These are phyloP conservation scores for Osmanthus fragrans DNA, from an alignment of 257 asterid species.

Conservation along the genomic window DNA sequence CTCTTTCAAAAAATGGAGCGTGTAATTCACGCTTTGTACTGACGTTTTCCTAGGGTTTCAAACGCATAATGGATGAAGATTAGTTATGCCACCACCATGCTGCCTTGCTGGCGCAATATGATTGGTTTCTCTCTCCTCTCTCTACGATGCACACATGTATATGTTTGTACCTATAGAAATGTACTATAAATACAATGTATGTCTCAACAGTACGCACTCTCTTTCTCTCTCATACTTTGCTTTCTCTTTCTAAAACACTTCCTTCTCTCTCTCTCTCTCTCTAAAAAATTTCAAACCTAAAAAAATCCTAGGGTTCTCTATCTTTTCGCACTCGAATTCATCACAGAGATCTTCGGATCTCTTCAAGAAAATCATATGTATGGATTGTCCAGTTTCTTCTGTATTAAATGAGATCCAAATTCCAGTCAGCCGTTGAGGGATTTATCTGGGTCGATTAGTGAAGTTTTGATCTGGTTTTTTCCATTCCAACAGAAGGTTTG, in stretches of 20 bases:
- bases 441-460: slow-evolving; percentile 25
- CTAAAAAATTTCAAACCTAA: slow-evolving; percentile 45
- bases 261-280: slow-evolving; percentile 34
- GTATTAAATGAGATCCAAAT: slow-evolving; percentile 14
- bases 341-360: slow-evolving; percentile 1
- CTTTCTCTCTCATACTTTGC: slow-evolving; percentile 6
- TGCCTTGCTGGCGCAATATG: slow-evolving; percentile 33
- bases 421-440: slow-evolving; percentile 1
- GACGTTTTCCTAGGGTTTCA: slow-evolving; percentile 51
- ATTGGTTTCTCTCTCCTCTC: slow-evolving; percentile 39
- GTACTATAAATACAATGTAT: slow-evolving; percentile 17
- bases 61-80: slow-evolving; percentile 39
- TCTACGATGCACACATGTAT: slow-evolving; percentile 4
- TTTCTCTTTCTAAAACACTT: slow-evolving; percentile 17
- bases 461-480: slow-evolving; percentile 28
- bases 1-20: slow-evolving; percentile 23
- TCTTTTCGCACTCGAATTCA: slow-evolving; percentile 24
- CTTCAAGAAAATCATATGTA: background rate
- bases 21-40: background rate
- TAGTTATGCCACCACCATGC: slow-evolving; percentile 30
- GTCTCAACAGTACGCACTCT: slow-evolving; percentile 28
- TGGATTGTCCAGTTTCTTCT: slow-evolving; percentile 3
- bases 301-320: slow-evolving; percentile 29
- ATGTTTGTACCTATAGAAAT: slow-evolving; percentile 22
- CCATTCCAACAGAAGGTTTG: slow-evolving; percentile 33